Evolutionary conservation across 331 rosid species (phyloP).

Genomic region (Pyracantha coccinea): DNA sequence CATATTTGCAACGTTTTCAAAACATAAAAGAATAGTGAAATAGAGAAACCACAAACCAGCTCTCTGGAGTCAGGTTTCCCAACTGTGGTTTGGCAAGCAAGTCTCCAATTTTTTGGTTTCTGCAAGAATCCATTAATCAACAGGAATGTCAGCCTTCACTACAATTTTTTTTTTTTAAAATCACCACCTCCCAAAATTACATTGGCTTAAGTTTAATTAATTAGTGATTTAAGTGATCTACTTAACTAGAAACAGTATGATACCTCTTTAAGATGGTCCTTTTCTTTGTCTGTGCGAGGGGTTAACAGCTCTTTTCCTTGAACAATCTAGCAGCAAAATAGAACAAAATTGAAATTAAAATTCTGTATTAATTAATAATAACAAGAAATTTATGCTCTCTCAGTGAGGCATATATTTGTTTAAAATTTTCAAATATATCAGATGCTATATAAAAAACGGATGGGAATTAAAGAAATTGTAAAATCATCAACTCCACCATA

Average conservation of each 20-base stretch:
- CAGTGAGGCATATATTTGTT: too few relatives aligned
- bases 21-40: slow-evolving; percentile 3
- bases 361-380: not conserved
- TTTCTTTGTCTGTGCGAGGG: slow-evolving; percentile 79
- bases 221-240: not conserved
- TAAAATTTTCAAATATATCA: too few relatives aligned
- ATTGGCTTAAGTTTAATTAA: not conserved
- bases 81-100: slow-evolving; percentile 88
- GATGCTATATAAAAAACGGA: too few relatives aligned
- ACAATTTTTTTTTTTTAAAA: not conserved
- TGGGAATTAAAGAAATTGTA: not conserved
- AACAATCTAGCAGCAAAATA: slow-evolving; percentile 39
- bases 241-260: not conserved
- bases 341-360: not conserved
- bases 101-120: slow-evolving; percentile 97
- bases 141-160: not conserved
- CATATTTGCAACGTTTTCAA: not conserved
- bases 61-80: slow-evolving; percentile 68
- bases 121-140: slow-evolving; percentile 9
- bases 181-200: not conserved
- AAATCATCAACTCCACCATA: slow-evolving; percentile 69
- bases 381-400: too few relatives aligned
- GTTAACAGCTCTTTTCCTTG: slow-evolving; percentile 67
- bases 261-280: slow-evolving; percentile 61
- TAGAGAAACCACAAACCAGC: slow-evolving; percentile 29